These are phyloP conservation scores for Rhododendron kiyosumense DNA, from an alignment of 148 eudicot species.

Conservation along the genomic window DNA sequence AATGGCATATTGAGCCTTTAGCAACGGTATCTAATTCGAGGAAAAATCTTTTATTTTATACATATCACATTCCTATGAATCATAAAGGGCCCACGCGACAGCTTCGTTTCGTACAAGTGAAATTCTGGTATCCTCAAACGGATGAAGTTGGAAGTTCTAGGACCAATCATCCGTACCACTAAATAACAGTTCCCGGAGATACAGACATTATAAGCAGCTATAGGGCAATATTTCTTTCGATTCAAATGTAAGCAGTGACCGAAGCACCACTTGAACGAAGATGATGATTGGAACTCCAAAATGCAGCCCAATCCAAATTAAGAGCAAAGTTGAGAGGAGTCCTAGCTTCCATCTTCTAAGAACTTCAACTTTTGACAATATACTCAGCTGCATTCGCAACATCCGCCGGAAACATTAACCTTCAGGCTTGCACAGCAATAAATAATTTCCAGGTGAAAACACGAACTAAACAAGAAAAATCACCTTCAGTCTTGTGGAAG, in stretches of 20 bases:
- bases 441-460: background rate
- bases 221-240: background rate
- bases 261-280: background rate
- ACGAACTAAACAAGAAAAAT: background rate
- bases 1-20: background rate
- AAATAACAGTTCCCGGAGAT: background rate
- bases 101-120: background rate
- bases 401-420: background rate
- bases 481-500: constrained; percentile 51
- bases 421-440: background rate
- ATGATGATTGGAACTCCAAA: background rate
- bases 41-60: background rate
- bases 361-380: background rate
- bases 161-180: background rate
- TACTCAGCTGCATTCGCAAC: background rate
- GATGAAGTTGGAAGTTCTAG: background rate
- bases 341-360: background rate
- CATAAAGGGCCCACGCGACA: background rate
- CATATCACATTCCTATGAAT: background rate
- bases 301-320: background rate
- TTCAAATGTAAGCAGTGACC: background rate
- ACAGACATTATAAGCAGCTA: background rate
- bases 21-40: background rate
- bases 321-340: background rate
- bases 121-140: background rate